These are phyloP conservation scores for Candida yuanshanica DNA, from an alignment of 805 yeast genomes.

Conservation along the genomic window DNA sequence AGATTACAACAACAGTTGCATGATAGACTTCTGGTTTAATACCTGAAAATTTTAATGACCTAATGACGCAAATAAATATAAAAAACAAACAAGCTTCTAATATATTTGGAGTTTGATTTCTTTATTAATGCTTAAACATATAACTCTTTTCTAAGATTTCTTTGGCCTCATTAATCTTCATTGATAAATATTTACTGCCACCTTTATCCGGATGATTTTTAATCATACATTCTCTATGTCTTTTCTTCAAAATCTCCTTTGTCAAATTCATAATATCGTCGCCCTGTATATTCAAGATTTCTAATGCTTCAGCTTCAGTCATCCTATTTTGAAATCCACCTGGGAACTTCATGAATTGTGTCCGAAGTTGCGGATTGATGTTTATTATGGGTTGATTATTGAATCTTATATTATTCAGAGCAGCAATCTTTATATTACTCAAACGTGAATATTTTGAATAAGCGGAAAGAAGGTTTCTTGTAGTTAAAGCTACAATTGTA, in stretches of 20 bases:
- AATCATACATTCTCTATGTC: slow-evolving; percentile 74
- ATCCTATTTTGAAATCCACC: slow-evolving; percentile 64
- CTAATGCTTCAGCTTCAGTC: slow-evolving; percentile 67
- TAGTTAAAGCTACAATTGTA: slow-evolving; percentile 44
- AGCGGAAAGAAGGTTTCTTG: slow-evolving; percentile 33
- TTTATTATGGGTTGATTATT: slow-evolving; percentile 10
- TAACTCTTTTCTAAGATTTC: slow-evolving; percentile 66
- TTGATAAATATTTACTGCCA: slow-evolving; percentile 75
- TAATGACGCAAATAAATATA: background rate
- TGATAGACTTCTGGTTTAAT: background rate
- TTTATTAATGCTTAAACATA: slow-evolving; percentile 25
- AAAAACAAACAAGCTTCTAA: too few species aligned
- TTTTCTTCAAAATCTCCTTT: slow-evolving; percentile 50
- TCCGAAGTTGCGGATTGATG: slow-evolving; percentile 17
- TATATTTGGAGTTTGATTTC: too few species aligned
- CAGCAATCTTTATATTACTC: slow-evolving; percentile 33
- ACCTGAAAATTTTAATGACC: background rate
- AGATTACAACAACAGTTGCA: slow-evolving; percentile 18
- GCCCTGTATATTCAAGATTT: slow-evolving; percentile 54
- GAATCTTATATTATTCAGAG: slow-evolving; percentile 31
- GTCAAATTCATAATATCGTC: slow-evolving; percentile 47
- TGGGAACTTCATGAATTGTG: slow-evolving; percentile 32
- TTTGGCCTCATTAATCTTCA: slow-evolving; percentile 84
- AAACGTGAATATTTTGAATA: slow-evolving; percentile 25
- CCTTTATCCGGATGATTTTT: slow-evolving; percentile 87